Conservation (phyloP, 2,329 filamentous ascomycete species). For the Aspergillus uvarum region DNA sequence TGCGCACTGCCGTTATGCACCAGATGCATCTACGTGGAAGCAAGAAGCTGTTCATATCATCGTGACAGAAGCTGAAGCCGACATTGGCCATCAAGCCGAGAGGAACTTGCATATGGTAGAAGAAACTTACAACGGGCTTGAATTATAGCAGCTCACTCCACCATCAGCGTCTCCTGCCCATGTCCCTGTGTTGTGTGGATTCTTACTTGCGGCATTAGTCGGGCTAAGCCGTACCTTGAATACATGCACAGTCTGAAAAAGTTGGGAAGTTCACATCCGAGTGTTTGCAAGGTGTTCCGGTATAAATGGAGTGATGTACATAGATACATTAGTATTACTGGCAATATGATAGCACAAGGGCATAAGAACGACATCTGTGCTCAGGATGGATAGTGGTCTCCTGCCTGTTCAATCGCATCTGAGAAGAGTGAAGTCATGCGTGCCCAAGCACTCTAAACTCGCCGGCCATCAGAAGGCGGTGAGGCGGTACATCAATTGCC, state of each 20-base stretch:
- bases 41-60: constrained; percentile 31
- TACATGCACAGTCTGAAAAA: neutral
- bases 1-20: constrained; percentile 27
- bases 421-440: no score
- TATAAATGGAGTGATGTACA: no score
- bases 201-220: neutral
- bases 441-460: no score
- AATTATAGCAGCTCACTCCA: neutral
- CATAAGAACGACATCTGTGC: no score
- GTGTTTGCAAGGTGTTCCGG: no score
- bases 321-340: no score
- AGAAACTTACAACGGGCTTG: neutral
- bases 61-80: constrained; percentile 26
- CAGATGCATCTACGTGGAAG: constrained; percentile 17
- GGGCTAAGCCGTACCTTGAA: neutral
- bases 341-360: no score
- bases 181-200: neutral
- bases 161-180: neutral
- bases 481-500: constrained; percentile 12
- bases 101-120: neutral
- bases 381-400: no score
- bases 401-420: no score
- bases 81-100: neutral
- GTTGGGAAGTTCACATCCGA: no score
- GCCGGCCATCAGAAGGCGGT: constrained; percentile 12